phyloP scores from a whole-genome alignment of 495 filamentous ascomycete species.

The Astrothelium subdiscretum region DNA sequence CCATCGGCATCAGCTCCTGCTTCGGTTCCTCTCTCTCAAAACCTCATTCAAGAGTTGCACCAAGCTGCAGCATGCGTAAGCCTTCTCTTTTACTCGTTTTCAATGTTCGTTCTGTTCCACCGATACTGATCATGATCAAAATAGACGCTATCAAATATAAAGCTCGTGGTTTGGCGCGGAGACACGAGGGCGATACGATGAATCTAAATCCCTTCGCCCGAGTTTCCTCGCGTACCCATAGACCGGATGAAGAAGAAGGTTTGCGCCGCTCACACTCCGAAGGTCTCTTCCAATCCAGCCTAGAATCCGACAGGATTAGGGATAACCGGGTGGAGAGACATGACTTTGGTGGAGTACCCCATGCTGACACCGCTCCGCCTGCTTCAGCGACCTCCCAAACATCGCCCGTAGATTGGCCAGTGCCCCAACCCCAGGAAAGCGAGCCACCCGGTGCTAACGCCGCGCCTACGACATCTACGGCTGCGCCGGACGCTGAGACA shows the following conservation, averaged over 20 bases:
- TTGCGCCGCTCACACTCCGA: background rate
- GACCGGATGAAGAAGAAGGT: background rate
- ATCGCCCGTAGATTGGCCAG: background rate
- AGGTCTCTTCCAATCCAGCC: background rate
- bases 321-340: background rate
- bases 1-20: background rate
- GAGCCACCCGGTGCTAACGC: background rate
- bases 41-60: background rate
- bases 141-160: background rate
- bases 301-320: background rate
- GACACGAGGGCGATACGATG: background rate
- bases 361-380: constrained; percentile 1
- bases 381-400: background rate
- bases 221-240: background rate
- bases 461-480: background rate
- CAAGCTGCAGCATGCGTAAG: background rate
- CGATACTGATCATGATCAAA: background rate
- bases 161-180: background rate
- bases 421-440: background rate
- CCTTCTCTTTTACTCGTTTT: background rate
- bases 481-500: background rate
- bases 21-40: background rate
- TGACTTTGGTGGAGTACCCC: background rate
- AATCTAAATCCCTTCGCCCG: background rate
- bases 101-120: background rate